Evolutionary conservation across 1,284 basidiomycete species (phyloP), one percentile per base, ranked within the genome.

Genomic region (Marasmius fiardii): DNA sequence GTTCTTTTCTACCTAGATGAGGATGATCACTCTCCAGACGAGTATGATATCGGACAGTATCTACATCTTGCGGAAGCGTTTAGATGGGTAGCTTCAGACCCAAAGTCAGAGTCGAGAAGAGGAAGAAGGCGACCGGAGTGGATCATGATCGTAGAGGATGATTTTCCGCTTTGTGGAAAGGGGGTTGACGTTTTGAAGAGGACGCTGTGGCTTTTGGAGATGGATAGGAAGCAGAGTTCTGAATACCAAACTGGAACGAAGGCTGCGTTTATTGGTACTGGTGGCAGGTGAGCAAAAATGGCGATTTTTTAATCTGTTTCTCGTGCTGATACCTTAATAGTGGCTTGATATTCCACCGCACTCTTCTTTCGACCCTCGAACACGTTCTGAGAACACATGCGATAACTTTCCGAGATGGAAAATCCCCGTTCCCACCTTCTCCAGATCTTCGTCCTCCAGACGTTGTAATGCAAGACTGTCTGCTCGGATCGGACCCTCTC

Each of bases 101-200:
- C n/a, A n/a, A n/a, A n/a, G n/a, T n/a, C n/a, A n/a, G n/a, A n/a
- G 44, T 60, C 50, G 35, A 31, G 21, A 2, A 55, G 53, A n/a
- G 26, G 23, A 18, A 59, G 56, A 35, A 48, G 48, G 37, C 53
- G 60, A 51, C 65, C 71, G 16, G 72, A 76, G 56, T 76, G 74
- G 73, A 59, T 76, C 3, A 74, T 75, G 70, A 61, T 77, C 7
- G 64, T 74, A 18, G 75, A 76, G 48, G 74, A 77, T 56, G 73
- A 77, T 58, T 76, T 77, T 50, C 74, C 75, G 1, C 50, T 77
- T 16, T 77, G 74, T 31, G 67, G 69, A 26, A 62, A 61, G 59
- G 71, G 69, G 24, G 69, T 66, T 65, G 54, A 65, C 11, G 69
- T 65, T 0, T 51, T 77, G 7, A 61, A 63, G 2, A 63, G 58